Evolutionary conservation across 108 stramenopile genomes (phyloP), one percentile per base, ranked within the genome.

Genomic region (Cyclotella baltica): DNA sequence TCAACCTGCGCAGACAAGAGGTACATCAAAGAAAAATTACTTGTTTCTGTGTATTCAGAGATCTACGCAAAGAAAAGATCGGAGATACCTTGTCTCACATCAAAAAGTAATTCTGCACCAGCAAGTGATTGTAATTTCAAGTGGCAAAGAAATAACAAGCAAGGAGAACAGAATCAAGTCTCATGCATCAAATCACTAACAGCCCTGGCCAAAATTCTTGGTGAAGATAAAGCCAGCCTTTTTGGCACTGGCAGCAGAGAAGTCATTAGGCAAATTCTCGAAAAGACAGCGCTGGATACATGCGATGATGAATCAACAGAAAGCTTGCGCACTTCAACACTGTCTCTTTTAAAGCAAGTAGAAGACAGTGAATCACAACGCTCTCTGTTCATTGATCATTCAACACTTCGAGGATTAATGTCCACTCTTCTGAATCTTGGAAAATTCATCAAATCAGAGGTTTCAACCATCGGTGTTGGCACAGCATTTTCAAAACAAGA

Each of bases 371-470:
- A 36, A 63, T 19, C 61, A 30, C 29, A 73, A 34, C 46, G 81
- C 62, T 63, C 67, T n/a, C 64, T 47, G 15, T 63, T 90, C 51
- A 61, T 86, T 25, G 80, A 86, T 40, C 81, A 86, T 48, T 83
- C 78, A 20, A 88, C 88, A 33, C 69, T 92, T 18, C 48, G 55
- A 62, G 90, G 88, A 25, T 73, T 89, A n/a, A 70, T 77, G 62
- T 38, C 66, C 16, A 51, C 58, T 19, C 64, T 91, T 15, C 48
- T 34, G 18, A 36, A 62, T 28, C 57, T 81, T 29, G 73, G 75
- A 27, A 47, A 50, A 18, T 64, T 81, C 29, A 52, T 83, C 6
- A 70, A 72, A 29, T 62, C 76, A n/a, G 36, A 73, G 30, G 34
- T 68, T 11, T 62, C 38, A 35, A 35, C 22, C 22, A 20, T 13